Percentiles rank a stretch among this genome's conserved stretches.
phyloP scores from a whole-genome alignment of 2,329 filamentous ascomycete genomes.

The Rhynchosporium graminicola region DNA sequence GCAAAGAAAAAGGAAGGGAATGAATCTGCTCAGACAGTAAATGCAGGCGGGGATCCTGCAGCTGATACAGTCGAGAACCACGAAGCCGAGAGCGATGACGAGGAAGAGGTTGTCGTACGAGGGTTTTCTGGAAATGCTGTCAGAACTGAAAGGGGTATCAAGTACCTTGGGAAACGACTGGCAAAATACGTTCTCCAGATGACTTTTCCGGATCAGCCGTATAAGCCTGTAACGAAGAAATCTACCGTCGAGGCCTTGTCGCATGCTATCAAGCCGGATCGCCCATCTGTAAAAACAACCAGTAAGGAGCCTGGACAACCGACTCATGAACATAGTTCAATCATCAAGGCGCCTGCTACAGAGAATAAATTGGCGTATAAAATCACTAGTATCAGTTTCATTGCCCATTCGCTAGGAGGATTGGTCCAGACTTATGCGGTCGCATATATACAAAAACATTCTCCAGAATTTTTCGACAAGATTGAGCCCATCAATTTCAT shows the following conservation, averaged over 20 bases:
- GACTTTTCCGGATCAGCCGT: slow-evolving; percentile 93
- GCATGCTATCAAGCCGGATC: slow-evolving; percentile 44
- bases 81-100: slow-evolving; percentile 52
- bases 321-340: slow-evolving; percentile 62
- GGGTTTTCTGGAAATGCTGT: slow-evolving; percentile 90
- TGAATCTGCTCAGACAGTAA: slow-evolving; percentile 31
- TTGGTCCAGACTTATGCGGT: slow-evolving; percentile 91
- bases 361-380: slow-evolving; percentile 64
- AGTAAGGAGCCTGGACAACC: slow-evolving; percentile 50
- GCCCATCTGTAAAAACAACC: slow-evolving; percentile 34
- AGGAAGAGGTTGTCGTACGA: slow-evolving; percentile 84
- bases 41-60: slow-evolving; percentile 22
- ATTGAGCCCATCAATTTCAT: slow-evolving; percentile 92
- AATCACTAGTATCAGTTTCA: slow-evolving; percentile 92
- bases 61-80: slow-evolving; percentile 25
- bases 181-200: slow-evolving; percentile 87
- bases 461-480: slow-evolving; percentile 81
- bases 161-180: slow-evolving; percentile 92
- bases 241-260: slow-evolving; percentile 46
- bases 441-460: slow-evolving; percentile 95
- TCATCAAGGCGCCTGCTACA: slow-evolving; percentile 47
- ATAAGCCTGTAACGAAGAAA: slow-evolving; percentile 62
- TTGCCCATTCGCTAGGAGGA: slow-evolving; percentile 88
- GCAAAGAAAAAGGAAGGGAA: slow-evolving; percentile 48
- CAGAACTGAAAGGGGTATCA: slow-evolving; percentile 91